Base-by-base conservation (phyloP, 139 green algal species). In the Gonium pectorale region DNA sequence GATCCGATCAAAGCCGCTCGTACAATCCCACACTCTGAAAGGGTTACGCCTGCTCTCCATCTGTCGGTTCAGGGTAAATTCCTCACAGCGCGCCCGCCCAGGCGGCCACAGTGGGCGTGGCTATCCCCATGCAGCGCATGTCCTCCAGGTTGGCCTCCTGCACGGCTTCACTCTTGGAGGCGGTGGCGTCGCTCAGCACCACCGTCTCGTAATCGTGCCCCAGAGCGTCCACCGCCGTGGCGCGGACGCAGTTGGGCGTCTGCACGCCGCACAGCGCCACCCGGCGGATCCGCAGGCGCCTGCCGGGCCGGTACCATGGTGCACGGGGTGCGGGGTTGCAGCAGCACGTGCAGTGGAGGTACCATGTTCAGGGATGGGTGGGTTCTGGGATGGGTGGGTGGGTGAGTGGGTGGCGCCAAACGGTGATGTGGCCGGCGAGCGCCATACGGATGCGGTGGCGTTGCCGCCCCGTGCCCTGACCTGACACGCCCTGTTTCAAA, bases 181-280 rank as follows among this genome's bases (percentile, higher is more conserved):
- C 93, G 0, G 92, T 95, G 26, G 89, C 92, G 71, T 96, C 93
- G 0, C 75, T 62, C 8, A 95, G 86, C 56, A 96, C 92, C 2
- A 74, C 59, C 27, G 83, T 82, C 67, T 69, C 52, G 59, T 96
- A 97, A 74, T 96, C 94, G 29, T 94, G 86, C 5, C 72, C 83
- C 31, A 97, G 46, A 0, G 93, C 93, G 77, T 97, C 94, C 66
- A 93, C 92, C 8, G 93, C 94, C 5, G 94, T 96, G 21, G 89
- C 91, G 0, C 94, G 85, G 71, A 97, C 94, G 90, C 94, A 97
- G 70, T 97, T 97, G 67, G 94, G 94, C 26, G 94, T 97, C 80
- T 97, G 94, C 51, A 96, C 88, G 9, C 92, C 93, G n/a, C 81
- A 89, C 46, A 92, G 29, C 31, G 88, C 85, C 33, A 93, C 78